These are phyloP conservation scores for Sonneratia caseolaris DNA, from an alignment of 345 rosid genomes.

Conservation along the genomic window DNA sequence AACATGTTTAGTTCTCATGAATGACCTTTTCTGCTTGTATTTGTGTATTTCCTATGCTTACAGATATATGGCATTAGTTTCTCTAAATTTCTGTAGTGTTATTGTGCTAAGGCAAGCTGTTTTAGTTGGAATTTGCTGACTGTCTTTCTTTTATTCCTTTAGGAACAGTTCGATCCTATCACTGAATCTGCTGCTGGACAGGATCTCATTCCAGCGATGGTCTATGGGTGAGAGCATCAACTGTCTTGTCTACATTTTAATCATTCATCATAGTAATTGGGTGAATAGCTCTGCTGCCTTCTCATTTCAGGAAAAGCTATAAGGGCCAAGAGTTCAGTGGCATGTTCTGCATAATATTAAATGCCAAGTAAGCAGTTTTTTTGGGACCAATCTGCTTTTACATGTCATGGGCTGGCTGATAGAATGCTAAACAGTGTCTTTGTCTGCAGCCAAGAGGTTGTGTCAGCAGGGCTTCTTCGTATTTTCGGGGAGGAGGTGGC, in stretches of 20 bases:
- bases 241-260: too few species aligned
- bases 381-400: neutral
- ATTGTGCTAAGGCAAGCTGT: neutral
- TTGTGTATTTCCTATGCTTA: neutral
- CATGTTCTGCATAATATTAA: conserved; percentile 73
- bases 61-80: neutral
- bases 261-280: neutral
- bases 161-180: conserved; percentile 51
- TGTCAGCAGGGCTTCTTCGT: conserved; percentile 69
- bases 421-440: conserved; percentile 11
- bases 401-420: neutral
- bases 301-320: conserved; percentile 27
- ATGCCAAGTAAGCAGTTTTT: conserved; percentile 55
- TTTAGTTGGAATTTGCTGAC: neutral
- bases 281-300: neutral
- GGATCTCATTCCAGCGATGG: conserved; percentile 84
- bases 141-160: conserved; percentile 4
- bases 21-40: neutral
- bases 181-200: conserved; percentile 41
- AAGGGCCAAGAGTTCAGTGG: conserved; percentile 75
- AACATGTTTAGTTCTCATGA: neutral
- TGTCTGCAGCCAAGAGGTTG: conserved; percentile 59
- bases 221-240: conserved; percentile 28
- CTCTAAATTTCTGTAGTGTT: neutral
- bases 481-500: conserved; percentile 80